Percentiles rank a stretch among this genome's conserved stretches.
Conservation (phyloP, 768 basidiomycete species). For the Suillus ampliporus region DNA sequence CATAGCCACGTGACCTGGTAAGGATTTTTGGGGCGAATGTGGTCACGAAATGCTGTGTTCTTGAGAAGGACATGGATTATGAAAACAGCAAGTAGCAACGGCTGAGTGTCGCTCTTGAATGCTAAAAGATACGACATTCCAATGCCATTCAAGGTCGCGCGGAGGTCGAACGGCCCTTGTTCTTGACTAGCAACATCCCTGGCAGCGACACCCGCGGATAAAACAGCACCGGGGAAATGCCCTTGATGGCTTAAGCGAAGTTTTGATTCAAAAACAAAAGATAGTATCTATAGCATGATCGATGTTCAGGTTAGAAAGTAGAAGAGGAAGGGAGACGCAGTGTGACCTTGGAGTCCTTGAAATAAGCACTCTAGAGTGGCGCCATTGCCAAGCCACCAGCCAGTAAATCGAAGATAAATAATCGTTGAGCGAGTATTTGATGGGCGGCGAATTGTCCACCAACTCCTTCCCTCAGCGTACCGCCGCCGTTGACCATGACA, state of each 20-base stretch:
- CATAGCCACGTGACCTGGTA: too few relatives aligned
- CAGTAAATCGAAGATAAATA: constrained; percentile 55
- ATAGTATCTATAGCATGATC: constrained; percentile 50
- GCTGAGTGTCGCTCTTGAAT: constrained; percentile 5
- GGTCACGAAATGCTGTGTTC: too few relatives aligned
- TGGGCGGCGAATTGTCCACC: constrained; percentile 22
- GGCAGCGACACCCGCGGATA: constrained; percentile 15
- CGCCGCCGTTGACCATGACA: constrained; percentile 62
- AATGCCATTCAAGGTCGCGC: neutral
- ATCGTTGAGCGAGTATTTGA: constrained; percentile 51
- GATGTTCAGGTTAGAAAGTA: constrained; percentile 1
- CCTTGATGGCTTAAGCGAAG: constrained; percentile 24
- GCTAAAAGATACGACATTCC: neutral
- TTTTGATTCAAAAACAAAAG: constrained; percentile 60
- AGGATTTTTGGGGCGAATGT: too few relatives aligned
- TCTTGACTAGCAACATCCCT: constrained; percentile 12
- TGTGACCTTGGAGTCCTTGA: constrained; percentile 65
- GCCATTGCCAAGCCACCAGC: constrained; percentile 55
- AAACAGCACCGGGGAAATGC: constrained; percentile 19
- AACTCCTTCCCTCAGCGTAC: constrained; percentile 21
- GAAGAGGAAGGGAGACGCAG: neutral
- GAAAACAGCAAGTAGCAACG: constrained; percentile 42
- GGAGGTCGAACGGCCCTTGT: neutral
- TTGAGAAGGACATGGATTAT: constrained; percentile 45
- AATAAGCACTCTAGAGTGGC: constrained; percentile 58